Evolutionary conservation across 1,284 basidiomycete genomes (phyloP), one percentile per base, ranked within the genome.

Genomic region (Trametes versicolor): DNA sequence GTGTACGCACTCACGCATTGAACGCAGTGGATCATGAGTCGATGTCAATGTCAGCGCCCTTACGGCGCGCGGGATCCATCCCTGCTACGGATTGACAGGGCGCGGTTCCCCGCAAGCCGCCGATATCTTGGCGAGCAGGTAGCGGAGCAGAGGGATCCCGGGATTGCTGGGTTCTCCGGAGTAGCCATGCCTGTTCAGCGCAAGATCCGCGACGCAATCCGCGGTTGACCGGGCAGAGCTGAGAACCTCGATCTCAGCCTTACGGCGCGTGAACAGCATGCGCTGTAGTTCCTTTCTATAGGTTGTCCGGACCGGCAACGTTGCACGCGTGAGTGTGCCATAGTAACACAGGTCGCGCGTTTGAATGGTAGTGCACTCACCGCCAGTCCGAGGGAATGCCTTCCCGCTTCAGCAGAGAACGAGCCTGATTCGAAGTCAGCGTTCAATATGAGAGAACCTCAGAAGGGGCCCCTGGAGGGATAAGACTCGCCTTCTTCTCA

Each of bases 201-300:
- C 52, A 49, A 61, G 55, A 49, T 61, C 65, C 65, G 63, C 62
- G 65, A 56, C 34, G 27, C 25, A 27, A 43, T 58, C 41, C 50
- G 61, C 25, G 41, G 29, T 32, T 1, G 52, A 29, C 50, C 58
- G 55, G 25, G 58, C 54, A 43, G 71, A 74, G 17, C 81, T 76
- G 56, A 97, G 75, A 49, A 95, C 83, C 76, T 97, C 93, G 63
- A 95, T 96, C 78, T 97, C 96, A 1, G 95, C 95, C 77, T 98
- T 98, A 57, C 89, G 86, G 43, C 91, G 85, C 6, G 81, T 83
- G 74, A 92, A 88, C 34, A 97, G 77, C 86, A 97, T 94, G 69
- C 86, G 82, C 74, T 83, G 84, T 4, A 97, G 86, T 72, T 96
- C 94, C 63, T 85, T 88, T 74, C 95, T 94, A 69, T 17, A 51